Conservation (phyloP, 768 basidiomycete species). For the Ephemerocybe angulata region DNA sequence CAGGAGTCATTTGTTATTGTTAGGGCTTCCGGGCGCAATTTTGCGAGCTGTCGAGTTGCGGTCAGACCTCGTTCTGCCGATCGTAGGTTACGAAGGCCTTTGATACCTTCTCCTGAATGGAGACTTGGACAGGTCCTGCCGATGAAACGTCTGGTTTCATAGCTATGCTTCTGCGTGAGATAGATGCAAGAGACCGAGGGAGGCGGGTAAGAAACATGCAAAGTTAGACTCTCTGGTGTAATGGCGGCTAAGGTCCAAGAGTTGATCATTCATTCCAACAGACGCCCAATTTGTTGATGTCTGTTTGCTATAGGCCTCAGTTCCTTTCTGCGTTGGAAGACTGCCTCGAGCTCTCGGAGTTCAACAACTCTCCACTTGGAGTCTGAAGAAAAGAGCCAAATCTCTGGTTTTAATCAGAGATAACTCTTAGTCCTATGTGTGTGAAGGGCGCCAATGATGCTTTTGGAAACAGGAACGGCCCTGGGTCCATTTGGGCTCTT, state of each 20-base stretch:
- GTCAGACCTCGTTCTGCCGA: constrained; percentile 11
- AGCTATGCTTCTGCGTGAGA: constrained; percentile 7
- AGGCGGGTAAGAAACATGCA: constrained; percentile 1
- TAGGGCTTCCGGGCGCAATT: constrained; percentile 61
- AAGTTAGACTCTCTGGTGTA: neutral
- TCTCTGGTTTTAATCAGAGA: too few relatives aligned
- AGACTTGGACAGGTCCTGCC: constrained; percentile 52
- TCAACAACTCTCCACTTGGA: too few relatives aligned
- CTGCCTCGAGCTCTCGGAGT: too few relatives aligned
- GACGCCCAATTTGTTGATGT: neutral
- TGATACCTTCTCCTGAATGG: constrained; percentile 57
- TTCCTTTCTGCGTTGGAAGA: neutral
- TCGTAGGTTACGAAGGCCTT: constrained; percentile 13
- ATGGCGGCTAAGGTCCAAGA: neutral
- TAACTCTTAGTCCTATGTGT: too few relatives aligned
- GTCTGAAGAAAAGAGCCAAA: too few relatives aligned
- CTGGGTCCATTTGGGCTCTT: too few relatives aligned
- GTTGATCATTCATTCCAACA: too few relatives aligned
- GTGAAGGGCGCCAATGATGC: too few relatives aligned
- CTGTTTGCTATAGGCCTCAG: neutral
- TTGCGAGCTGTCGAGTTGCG: constrained; percentile 48
- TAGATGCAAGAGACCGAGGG: neutral
- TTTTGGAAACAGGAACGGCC: too few relatives aligned
- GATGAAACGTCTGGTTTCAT: constrained; percentile 10
- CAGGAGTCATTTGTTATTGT: constrained; percentile 77